Base-by-base conservation (phyloP, 805 yeast genomes). In the Candida nanaspora region DNA sequence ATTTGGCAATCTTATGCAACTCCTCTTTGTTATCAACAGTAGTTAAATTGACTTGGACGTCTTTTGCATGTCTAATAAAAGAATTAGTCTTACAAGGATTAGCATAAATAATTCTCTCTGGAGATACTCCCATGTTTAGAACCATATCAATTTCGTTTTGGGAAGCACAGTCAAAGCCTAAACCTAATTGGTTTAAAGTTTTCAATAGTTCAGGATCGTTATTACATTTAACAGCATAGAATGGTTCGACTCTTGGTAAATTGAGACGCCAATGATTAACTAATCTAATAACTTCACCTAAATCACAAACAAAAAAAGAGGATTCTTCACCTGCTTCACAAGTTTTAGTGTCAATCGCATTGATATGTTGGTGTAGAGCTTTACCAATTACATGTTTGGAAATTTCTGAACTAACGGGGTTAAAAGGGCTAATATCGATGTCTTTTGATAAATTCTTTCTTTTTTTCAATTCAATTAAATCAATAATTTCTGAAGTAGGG, bases 201-300 rank as follows among this genome's bases (percentile, higher is more conserved):
- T 64, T 56, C 47, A 91, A 59, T 11, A 91, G 78, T 41, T 65
- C 65, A 6, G 65, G 51, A 56, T 87, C 80, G 30, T 88, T 83
- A 68, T 91, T 91, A 66, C 98, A 91, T 64, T 91, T 91, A 50
- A 91, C 93, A 16, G 98, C 98, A 62, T 89, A 91, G 56, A 74
- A 82, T n/a, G 97, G 96, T 42, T 75, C 73, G 29, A 91, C 81
- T 34, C 80, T 67, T 18, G 96, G 95, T 53, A 91, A 68, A 31
- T 67, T 59, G 19, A 49, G 38, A 23, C 58, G 55, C 97, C 98
- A 91, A 32, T 76, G 65, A n/a, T 61, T 46, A 45, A 70, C 71
- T 41, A 87, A 70, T 43, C 80, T 70, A 44, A 67, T 68, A 28
- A 93, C 73, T 52, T 82, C 81, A 23, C 85, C 86, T 45, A 87